phyloP scores from a whole-genome alignment of 208 protist species.

The Crithidia brevicula region DNA sequence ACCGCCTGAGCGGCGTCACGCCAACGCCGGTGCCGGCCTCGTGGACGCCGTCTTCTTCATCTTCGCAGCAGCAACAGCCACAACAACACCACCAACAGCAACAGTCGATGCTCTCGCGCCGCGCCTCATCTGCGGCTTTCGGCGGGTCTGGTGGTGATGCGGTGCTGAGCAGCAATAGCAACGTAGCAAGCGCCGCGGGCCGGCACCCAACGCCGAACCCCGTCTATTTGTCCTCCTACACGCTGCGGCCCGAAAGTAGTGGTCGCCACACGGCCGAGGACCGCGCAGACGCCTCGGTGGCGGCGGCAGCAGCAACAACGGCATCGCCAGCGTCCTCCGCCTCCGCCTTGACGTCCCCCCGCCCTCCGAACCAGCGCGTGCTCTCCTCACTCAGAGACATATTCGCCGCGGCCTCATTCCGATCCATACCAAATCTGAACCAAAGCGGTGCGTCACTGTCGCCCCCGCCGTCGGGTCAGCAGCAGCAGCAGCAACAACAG shows the following conservation, averaged over 20 bases:
- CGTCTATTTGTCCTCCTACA: conserved; percentile 1
- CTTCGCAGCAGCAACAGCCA: conserved; percentile 8
- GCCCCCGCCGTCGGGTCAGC: background rate
- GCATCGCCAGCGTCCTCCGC: background rate
- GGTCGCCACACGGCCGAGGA: background rate
- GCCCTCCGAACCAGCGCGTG: background rate
- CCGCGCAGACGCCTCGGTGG: background rate
- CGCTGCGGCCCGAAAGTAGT: background rate
- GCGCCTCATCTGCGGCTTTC: background rate
- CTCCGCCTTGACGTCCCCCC: background rate
- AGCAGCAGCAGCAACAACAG: too few relatives aligned
- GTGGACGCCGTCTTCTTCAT: background rate
- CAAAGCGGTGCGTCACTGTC: background rate
- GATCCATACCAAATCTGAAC: background rate
- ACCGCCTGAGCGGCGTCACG: background rate
- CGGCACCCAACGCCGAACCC: background rate
- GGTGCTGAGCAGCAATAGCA: background rate
- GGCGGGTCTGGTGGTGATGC: background rate
- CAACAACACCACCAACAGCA: conserved; percentile 2
- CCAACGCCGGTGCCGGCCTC: background rate
- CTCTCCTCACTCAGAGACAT: conserved; percentile 4
- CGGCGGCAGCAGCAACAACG: conserved; percentile 3
- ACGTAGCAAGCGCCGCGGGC: background rate
- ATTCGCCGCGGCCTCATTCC: conserved; percentile 3
- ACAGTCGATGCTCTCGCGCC: background rate